Evolutionary conservation across 2,329 filamentous ascomycete genomes (phyloP).

Genomic region (Dactylellina sp.): DNA sequence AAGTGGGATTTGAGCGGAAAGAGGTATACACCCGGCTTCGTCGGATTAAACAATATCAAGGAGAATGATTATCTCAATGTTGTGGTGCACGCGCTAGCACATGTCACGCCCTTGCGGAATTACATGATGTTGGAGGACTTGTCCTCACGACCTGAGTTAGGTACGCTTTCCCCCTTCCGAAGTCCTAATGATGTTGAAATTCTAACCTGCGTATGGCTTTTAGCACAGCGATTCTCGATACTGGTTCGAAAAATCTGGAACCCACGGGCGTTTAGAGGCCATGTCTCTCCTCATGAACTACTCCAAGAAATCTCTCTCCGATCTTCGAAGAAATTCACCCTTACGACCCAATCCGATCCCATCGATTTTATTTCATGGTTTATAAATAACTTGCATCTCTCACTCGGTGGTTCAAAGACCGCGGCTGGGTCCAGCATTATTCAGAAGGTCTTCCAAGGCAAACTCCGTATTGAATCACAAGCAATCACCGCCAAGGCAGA

Average conservation of each 20-base stretch:
- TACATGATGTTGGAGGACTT: constrained; percentile 91
- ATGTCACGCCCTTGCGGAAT: constrained; percentile 89
- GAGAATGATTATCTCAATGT: constrained; percentile 99
- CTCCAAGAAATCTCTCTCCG: constrained; percentile 92
- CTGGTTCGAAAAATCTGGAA: constrained; percentile 99
- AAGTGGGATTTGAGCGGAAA: constrained; percentile 84
- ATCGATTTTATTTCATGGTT: constrained; percentile 98
- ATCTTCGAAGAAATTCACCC: constrained; percentile 90
- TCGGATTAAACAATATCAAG: constrained; percentile 99
- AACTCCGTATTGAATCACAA: constrained; percentile 90
- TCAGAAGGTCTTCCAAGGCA: constrained; percentile 93
- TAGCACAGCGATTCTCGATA: constrained; percentile 78
- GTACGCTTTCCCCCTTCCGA: constrained; percentile 64
- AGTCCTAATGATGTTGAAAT: background rate
- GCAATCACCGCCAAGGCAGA: constrained; percentile 92
- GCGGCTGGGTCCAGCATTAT: constrained; percentile 87
- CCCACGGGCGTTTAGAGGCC: constrained; percentile 91
- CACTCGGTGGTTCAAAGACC: constrained; percentile 87
- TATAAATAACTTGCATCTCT: constrained; percentile 92
- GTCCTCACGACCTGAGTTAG: constrained; percentile 78
- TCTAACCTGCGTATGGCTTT: background rate
- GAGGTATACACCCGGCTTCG: constrained; percentile 91
- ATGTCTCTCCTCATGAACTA: constrained; percentile 96
- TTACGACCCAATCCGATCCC: constrained; percentile 91
- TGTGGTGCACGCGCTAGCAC: constrained; percentile 87